Base-by-base conservation (phyloP, 2,329 filamentous ascomycete species). In the Zelopaecilomyces penicillatus region DNA sequence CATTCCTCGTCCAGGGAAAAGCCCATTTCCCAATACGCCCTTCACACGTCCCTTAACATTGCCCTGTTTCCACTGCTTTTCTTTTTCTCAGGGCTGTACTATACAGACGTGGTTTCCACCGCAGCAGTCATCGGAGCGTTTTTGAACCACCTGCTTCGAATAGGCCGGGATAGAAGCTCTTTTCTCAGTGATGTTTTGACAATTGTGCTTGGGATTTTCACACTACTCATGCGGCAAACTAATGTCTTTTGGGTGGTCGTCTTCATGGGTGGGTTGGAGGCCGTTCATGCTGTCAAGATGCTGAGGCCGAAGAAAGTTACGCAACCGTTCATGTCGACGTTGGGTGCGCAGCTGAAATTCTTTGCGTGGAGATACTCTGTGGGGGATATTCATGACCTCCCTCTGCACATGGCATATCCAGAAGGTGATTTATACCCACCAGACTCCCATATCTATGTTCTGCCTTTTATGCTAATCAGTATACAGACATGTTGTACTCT, bases 181-280 rank as follows among this genome's bases (percentile, higher is more conserved):
- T 11, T 68, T 5, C 4, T 55, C 6, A 74, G 62, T 37, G 70
- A 71, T 40, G 1, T 80, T 0, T 49, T 54, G 8, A 68, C 70
- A 0, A 49, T 87, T 0, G 1, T 71, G 0, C 61, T 83, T 5
- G 89, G 89, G 0, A 51, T 87, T 0, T 50, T 77, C 1, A 74
- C 87, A 1, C 71, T 98, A 19, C 67, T 76, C 3, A 93, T 95
- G 70, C 76, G 93, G 27, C 93, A 98, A 64, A 98, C 93, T 0
- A 98, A 98, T 57, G 85, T 97, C 45, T 95, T 98, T 61, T 98
- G 93, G 93, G 82, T 90, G 0, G 83, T 87, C 1, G 71, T 90
- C 0, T 88, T 86, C 56, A 78, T 88, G 55, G 84, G 84, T 19
- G 82, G 75, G 5, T 49, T 79, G 36, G 75, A 83, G 60, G 65